Base-by-base conservation (phyloP, 768 basidiomycete species). In the Solioccasus polychromus region DNA sequence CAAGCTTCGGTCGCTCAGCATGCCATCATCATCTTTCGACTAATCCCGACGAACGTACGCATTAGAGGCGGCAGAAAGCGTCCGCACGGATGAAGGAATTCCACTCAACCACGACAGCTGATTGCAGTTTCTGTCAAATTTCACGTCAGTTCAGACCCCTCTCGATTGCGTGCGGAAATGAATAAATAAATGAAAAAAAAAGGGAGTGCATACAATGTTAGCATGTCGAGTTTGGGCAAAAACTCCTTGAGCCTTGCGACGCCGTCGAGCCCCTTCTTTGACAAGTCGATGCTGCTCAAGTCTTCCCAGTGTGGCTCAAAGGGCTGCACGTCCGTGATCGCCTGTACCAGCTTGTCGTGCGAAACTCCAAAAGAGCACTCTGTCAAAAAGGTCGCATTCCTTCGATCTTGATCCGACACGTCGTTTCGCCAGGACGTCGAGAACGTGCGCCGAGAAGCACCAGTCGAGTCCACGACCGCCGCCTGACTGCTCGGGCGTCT, bases 351-450 rank as follows among this genome's bases (percentile, higher is more conserved):
- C 35, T 80, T 79, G 62, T 97, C 95, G 57, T 91, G 90, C n/a
- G 92, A 79, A 35, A 97, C 83, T 14, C 81, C 92, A 62, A 99
- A 99, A 32, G 94, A 97, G 61, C 94, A 97, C 61, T 98, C 94
- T 10, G 95, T 98, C 52, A 98, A 72, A 71, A 86, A 95, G 1
- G 85, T 87, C 8, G 73, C 77, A 52, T 85, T 73, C 57, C 46
- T 59, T 54, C 49, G 46, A 59, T 50, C 63, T 58, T 52, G 65
- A 43, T 59, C 62, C 42, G 67, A 67, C 30, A 58, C 55, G 30
- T 63, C 69, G 54, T 68, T 69, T 23, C 66, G 68, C 30, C 70
- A 72, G 18, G 75, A 72, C 43, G 69, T 65, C 12, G 79, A 76
- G 48, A 74, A 76, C 4, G 68, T 59, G 14, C 75, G 69, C 19